Base-by-base conservation (phyloP, 805 yeast genomes). In the Candida nemodendra region DNA sequence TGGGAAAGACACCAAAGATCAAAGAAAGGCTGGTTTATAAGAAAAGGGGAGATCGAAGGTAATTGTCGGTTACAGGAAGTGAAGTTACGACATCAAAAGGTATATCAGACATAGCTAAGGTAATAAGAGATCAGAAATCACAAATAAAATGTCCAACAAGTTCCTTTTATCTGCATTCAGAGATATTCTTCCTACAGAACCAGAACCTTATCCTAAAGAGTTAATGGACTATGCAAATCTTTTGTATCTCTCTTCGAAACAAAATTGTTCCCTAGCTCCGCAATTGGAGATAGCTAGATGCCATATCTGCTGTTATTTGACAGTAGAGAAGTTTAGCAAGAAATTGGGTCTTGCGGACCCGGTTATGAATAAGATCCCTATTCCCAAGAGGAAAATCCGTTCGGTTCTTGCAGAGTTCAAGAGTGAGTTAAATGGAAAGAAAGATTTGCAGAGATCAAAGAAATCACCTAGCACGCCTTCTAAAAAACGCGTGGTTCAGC, bases 221-320 rank as follows among this genome's bases (percentile, higher is more conserved):
- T 54, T 78, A 21, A 50, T 67, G 9, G 54, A 66, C 14, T 62
- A 62, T 54, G 56, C 72, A 5, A 72, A 62, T 24, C 67, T 73
- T 3, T 53, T 79, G 11, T 78, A 79, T 50, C 57, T 72, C 1
- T 71, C 82, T 15, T 65, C 82, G n/a, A 75, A 68, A 39, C 69
- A 72, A 30, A 73, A 74, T 42, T 56, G 61, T 22, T 52, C 54
- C 1, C 56, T 83, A 16, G 70, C 76, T 11, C 69, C 70, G 18
- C 68, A 68, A 27, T 75, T 78, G 35, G 90, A 84, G 45, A 64
- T 74, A 2, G 88, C 87, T 2, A 64, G 91, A 37, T 71, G 71
- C 38, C 90, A 84, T 54, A 56, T 84, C 9, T 79, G 88, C 56
- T 84, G 88, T 4, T 76, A 64, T 44, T 54, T 82, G 17, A 81